These are phyloP conservation scores for Cladophialophora carrionii DNA, from an alignment of 2,329 filamentous ascomycete species.

Conservation along the genomic window DNA sequence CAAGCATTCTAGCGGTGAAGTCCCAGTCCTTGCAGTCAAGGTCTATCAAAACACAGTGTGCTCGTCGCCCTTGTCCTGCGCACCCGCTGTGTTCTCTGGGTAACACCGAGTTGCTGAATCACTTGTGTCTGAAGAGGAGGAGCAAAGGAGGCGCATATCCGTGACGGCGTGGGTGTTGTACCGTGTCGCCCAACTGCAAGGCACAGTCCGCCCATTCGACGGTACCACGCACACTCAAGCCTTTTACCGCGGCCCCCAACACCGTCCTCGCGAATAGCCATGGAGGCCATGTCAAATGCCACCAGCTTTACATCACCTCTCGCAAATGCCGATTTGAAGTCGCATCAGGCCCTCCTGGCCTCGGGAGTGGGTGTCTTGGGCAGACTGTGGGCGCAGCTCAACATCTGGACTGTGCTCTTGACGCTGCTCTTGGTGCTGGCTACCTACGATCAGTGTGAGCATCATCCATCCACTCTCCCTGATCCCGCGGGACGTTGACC, in stretches of 20 bases:
- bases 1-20: constrained; percentile 24
- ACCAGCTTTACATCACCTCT: constrained; percentile 69
- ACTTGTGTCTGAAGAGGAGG: constrained; percentile 5
- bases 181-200: constrained; percentile 18
- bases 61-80: neutral
- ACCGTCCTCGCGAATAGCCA: constrained; percentile 24
- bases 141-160: neutral
- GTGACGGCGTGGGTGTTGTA: neutral
- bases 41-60: neutral
- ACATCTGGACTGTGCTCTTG: constrained; percentile 67
- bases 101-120: neutral
- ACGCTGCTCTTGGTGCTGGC: constrained; percentile 72
- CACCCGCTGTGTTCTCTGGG: neutral
- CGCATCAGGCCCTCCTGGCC: constrained; percentile 47
- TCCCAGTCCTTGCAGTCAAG: constrained; percentile 3
- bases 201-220: constrained; percentile 32
- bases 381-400: constrained; percentile 44
- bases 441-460: constrained; percentile 87
- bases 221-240: constrained; percentile 11
- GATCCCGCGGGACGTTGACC: constrained; percentile 25
- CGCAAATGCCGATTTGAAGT: constrained; percentile 63
- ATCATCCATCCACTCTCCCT: neutral
- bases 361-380: constrained; percentile 30
- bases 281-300: constrained; percentile 59
- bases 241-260: constrained; percentile 16